Evolutionary conservation across 495 filamentous ascomycete genomes (phyloP).

Genomic region (Penicillium bovifimosum): DNA sequence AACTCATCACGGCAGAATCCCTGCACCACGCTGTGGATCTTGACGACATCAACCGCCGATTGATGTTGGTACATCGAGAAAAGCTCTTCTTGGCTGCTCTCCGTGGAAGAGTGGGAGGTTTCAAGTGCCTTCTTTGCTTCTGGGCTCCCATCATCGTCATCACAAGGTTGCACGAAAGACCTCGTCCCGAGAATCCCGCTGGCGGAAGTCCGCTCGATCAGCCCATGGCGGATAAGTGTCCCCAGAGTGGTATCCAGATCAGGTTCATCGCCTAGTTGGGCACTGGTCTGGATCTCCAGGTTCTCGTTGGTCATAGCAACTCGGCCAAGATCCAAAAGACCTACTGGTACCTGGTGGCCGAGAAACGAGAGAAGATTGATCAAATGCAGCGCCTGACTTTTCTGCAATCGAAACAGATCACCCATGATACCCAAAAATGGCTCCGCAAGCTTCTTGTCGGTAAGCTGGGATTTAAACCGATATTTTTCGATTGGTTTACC

Average conservation of each 20-base stretch:
- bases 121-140: conserved; percentile 27
- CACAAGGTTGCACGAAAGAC: conserved; percentile 15
- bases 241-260: conserved; percentile 65
- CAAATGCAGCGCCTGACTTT: conserved; percentile 61
- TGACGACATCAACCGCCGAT: conserved; percentile 58
- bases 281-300: conserved; percentile 42
- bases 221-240: conserved; percentile 62
- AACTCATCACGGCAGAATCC: conserved; percentile 70
- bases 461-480: conserved; percentile 59
- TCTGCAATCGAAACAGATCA: conserved; percentile 56
- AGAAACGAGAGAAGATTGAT: conserved; percentile 73
- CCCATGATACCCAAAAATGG: conserved; percentile 68
- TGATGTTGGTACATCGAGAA: conserved; percentile 43
- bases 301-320: conserved; percentile 50
- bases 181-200: conserved; percentile 34
- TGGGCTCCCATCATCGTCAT: conserved; percentile 14
- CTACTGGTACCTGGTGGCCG: conserved; percentile 68
- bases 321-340: conserved; percentile 63
- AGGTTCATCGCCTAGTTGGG: conserved; percentile 46
- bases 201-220: conserved; percentile 54
- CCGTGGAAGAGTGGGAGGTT: conserved; percentile 32
- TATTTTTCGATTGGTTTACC: conserved; percentile 66
- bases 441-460: conserved; percentile 60
- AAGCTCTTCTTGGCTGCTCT: conserved; percentile 46
- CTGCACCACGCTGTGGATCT: conserved; percentile 74